These are phyloP conservation scores for Zygoascus tannicola DNA, from an alignment of 805 yeast genomes.

Conservation along the genomic window DNA sequence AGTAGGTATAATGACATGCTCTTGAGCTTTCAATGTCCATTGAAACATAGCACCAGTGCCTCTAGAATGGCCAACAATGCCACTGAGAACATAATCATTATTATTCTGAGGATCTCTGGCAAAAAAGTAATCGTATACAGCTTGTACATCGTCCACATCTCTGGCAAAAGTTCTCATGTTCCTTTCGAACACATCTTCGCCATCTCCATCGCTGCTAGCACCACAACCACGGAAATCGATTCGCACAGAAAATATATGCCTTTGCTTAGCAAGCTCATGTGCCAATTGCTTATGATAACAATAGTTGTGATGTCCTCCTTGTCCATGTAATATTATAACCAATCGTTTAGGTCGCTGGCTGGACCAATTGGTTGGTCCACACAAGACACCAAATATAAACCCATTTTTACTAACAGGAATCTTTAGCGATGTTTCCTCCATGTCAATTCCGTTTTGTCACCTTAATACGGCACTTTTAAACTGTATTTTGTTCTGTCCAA, in stretches of 20 bases:
- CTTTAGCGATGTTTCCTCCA: neutral
- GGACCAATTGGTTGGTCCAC: conserved; percentile 7
- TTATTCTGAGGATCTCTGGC: neutral
- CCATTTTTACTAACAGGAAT: conserved; percentile 1
- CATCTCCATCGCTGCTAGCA: conserved; percentile 46
- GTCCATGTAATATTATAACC: conserved; percentile 72
- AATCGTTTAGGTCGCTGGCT: conserved; percentile 22
- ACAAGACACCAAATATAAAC: neutral
- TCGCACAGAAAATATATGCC: conserved; percentile 59
- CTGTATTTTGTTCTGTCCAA: too few relatives aligned
- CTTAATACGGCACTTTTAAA: too few relatives aligned
- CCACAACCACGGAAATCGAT: conserved; percentile 88
- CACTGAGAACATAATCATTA: conserved; percentile 37
- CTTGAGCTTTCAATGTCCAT: conserved; percentile 44
- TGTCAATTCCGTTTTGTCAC: too few relatives aligned
- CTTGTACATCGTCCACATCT: conserved; percentile 51
- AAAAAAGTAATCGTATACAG: conserved; percentile 31
- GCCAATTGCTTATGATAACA: conserved; percentile 63
- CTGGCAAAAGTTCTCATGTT: conserved; percentile 35
- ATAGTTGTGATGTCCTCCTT: conserved; percentile 74
- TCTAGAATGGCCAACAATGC: conserved; percentile 71
- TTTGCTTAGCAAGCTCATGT: conserved; percentile 42
- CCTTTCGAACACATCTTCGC: conserved; percentile 18
- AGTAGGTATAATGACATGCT: conserved; percentile 43
- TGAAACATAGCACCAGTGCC: conserved; percentile 68